phyloP scores from a whole-genome alignment of 306 rosid genomes.

The Parietaria judaica region DNA sequence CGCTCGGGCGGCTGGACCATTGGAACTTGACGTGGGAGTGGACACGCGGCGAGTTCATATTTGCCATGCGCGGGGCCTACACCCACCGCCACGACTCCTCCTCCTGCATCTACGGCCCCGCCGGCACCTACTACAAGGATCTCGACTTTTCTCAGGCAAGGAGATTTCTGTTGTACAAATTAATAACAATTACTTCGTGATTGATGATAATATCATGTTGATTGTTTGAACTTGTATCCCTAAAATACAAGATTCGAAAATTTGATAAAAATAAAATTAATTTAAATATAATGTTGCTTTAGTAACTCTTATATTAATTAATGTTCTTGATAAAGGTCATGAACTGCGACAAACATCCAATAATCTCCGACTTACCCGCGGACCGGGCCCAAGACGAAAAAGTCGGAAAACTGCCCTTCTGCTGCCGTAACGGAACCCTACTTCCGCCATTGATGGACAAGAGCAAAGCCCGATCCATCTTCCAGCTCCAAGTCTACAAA shows the following conservation, averaged over 20 bases:
- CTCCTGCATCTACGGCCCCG: slow-evolving; percentile 50
- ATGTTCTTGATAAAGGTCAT: slow-evolving; percentile 20
- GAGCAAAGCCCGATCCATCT: slow-evolving; percentile 42
- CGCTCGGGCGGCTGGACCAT: slow-evolving; percentile 74
- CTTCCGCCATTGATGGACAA: slow-evolving; percentile 51
- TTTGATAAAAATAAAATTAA: no score
- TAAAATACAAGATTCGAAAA: no score
- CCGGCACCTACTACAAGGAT: slow-evolving; percentile 38
- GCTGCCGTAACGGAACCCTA: slow-evolving; percentile 70
- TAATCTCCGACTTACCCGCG: slow-evolving; percentile 57
- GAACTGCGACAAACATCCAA: slow-evolving; percentile 54
- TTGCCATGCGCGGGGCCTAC: slow-evolving; percentile 58
- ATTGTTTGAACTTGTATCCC: no score
- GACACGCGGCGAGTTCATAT: slow-evolving; percentile 73
- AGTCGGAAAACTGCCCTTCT: slow-evolving; percentile 56
- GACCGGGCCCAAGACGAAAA: slow-evolving; percentile 43
- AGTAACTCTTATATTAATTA: neutral
- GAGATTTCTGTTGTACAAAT: no score
- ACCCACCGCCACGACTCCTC: slow-evolving; percentile 42
- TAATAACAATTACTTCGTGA: no score
- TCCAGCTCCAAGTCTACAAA: slow-evolving; percentile 66
- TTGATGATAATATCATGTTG: no score
- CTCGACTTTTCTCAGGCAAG: slow-evolving; percentile 49
- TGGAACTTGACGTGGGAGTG: slow-evolving; percentile 94
- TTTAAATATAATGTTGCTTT: neutral